Conservation (phyloP, 345 rosid genomes). For the Eucalyptus tenuipes region DNA sequence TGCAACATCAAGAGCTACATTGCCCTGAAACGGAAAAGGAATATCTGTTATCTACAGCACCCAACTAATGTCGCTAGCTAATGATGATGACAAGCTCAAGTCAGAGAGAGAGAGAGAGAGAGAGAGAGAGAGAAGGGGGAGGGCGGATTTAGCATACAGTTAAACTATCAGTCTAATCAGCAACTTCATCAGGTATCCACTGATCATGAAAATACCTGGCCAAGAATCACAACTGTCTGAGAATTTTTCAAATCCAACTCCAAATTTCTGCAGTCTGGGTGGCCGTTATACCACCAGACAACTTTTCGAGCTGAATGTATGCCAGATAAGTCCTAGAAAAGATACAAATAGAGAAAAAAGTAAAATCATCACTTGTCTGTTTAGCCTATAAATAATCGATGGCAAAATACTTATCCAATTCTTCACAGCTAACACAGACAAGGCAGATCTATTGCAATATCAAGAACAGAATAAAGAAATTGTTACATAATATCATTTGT, state of each 20-base stretch:
- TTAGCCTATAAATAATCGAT: background rate
- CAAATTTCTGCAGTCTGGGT: conserved; percentile 58
- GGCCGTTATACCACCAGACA: conserved; percentile 98
- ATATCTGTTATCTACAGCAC: background rate
- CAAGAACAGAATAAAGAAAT: background rate
- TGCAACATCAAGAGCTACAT: conserved; percentile 93
- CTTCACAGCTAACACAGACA: background rate
- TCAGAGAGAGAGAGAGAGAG: background rate
- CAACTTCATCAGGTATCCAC: background rate
- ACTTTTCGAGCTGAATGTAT: conserved; percentile 88
- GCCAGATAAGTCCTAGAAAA: conserved; percentile 48
- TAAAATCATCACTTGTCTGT: background rate
- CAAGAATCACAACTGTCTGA: conserved; percentile 71
- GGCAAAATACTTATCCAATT: background rate
- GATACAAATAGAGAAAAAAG: background rate
- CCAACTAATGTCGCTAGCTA: background rate
- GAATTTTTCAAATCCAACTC: conserved; percentile 63
- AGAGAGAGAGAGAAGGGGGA: background rate
- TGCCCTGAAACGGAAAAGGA: conserved; percentile 45
- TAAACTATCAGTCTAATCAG: background rate
- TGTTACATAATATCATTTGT: background rate
- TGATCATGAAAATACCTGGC: conserved; percentile 38
- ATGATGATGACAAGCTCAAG: background rate
- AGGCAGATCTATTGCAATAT: background rate
- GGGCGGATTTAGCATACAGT: background rate